Evolutionary conservation across 2,329 filamentous ascomycete species (phyloP).

Genomic region (Nigrospora sphaerica): DNA sequence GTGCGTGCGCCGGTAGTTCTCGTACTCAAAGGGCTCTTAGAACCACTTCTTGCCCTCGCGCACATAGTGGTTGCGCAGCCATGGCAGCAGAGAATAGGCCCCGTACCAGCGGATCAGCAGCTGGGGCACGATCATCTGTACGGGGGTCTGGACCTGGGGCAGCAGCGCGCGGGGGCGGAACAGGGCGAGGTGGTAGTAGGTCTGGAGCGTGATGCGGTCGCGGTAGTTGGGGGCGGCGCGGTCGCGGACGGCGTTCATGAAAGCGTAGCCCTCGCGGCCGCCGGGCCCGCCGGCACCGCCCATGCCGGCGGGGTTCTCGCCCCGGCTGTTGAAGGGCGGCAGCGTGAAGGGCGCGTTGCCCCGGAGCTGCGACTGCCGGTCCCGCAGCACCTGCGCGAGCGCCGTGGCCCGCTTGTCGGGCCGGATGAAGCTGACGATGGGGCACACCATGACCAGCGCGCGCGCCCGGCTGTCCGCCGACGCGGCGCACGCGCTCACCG

Average conservation of each 20-base stretch:
- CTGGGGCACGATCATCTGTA: conserved; percentile 20
- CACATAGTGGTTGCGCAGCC: conserved; percentile 28
- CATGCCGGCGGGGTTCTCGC: conserved; percentile 5
- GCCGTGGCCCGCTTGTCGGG: conserved; percentile 4
- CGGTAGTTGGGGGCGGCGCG: conserved; percentile 11
- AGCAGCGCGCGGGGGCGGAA: conserved; percentile 12
- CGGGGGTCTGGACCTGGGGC: conserved; percentile 9
- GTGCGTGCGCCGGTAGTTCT: conserved; percentile 16
- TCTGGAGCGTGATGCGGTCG: conserved; percentile 18
- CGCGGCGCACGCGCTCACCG: conserved; percentile 6
- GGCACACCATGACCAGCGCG: conserved; percentile 13
- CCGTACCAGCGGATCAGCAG: conserved; percentile 28
- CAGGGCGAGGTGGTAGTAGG: conserved; percentile 15
- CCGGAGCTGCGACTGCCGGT: no score
- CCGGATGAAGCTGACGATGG: conserved; percentile 11
- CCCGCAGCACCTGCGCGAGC: conserved; percentile 8
- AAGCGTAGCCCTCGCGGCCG: no score
- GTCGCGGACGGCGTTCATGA: conserved; percentile 9
- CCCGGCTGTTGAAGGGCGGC: conserved; percentile 3
- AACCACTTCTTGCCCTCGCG: conserved; percentile 8
- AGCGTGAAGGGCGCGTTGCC: no score
- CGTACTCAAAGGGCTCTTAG: conserved; percentile 24
- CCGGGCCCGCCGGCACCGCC: no score
- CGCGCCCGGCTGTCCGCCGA: conserved; percentile 11
- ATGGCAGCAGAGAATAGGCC: conserved; percentile 22